Percentiles rank a stretch among this genome's conserved stretches.
phyloP scores from a whole-genome alignment of 176 grass and related monocot species.

The Lolium rigidum region DNA sequence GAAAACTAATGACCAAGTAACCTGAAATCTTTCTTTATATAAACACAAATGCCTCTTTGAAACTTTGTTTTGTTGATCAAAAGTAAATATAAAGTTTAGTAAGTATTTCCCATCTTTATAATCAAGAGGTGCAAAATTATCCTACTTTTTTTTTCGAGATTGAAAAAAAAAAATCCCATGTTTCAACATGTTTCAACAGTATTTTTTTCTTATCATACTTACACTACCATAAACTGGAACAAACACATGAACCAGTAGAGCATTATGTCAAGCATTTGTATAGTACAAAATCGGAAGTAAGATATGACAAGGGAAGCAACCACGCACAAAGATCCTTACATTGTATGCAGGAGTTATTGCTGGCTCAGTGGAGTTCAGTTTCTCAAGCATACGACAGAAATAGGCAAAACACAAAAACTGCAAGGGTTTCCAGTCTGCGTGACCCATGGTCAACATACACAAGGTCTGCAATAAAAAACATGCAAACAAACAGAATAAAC shows the following conservation, averaged over 20 bases:
- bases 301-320: no score
- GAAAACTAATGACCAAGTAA: neutral
- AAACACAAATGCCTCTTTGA: no score
- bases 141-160: no score
- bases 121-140: slow-evolving; percentile 28
- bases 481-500: neutral
- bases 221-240: neutral
- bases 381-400: slow-evolving; percentile 78
- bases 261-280: neutral
- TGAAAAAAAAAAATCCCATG: no score
- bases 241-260: neutral
- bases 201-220: slow-evolving; percentile 10
- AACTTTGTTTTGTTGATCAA: neutral
- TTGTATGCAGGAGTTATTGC: slow-evolving; percentile 58
- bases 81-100: neutral
- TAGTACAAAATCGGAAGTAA: no score
- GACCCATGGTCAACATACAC: slow-evolving; percentile 49
- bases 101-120: neutral
- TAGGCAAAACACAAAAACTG: slow-evolving; percentile 76
- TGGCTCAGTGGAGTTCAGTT: slow-evolving; percentile 60
- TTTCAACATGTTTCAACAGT: neutral
- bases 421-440: slow-evolving; percentile 68
- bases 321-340: slow-evolving; percentile 45
- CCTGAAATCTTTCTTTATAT: no score
- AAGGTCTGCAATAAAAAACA: slow-evolving; percentile 53